These are phyloP conservation scores for Suhomyces kilbournensis DNA, from an alignment of 805 yeast species.

Conservation along the genomic window DNA sequence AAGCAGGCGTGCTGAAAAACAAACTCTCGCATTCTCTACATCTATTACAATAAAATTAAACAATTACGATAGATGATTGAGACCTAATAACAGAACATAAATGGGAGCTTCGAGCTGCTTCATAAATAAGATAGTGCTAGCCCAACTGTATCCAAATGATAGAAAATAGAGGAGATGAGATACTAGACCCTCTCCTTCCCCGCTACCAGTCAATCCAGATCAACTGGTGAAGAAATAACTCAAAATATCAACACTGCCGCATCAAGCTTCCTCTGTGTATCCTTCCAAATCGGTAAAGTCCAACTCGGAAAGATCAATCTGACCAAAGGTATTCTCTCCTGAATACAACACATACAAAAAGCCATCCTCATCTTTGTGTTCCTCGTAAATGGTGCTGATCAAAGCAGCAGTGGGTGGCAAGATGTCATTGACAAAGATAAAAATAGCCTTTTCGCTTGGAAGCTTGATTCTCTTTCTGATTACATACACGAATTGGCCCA, in stretches of 20 bases:
- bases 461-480: conserved; percentile 93
- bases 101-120: background rate
- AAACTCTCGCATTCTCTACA: background rate
- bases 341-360: conserved; percentile 93
- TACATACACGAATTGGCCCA: conserved; percentile 97
- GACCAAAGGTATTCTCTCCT: conserved; percentile 96
- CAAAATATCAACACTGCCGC: background rate
- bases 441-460: conserved; percentile 96
- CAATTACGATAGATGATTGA: background rate
- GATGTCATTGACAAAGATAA: conserved; percentile 94
- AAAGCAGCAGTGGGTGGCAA: conserved; percentile 97
- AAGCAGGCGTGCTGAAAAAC: background rate
- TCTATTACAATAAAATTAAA: background rate
- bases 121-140: background rate
- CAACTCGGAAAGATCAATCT: conserved; percentile 14
- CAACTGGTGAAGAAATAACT: background rate
- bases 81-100: background rate
- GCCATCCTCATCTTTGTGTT: conserved; percentile 97
- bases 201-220: background rate
- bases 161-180: background rate
- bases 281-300: conserved; percentile 17
- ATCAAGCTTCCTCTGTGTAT: background rate
- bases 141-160: background rate
- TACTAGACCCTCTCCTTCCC: background rate
- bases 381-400: conserved; percentile 92